A percentile compares a stretch with the other conserved stretches of the same genome.
phyloP scores from a whole-genome alignment of 169 alveolate species.

The Cryptosporidium xiaoi region DNA sequence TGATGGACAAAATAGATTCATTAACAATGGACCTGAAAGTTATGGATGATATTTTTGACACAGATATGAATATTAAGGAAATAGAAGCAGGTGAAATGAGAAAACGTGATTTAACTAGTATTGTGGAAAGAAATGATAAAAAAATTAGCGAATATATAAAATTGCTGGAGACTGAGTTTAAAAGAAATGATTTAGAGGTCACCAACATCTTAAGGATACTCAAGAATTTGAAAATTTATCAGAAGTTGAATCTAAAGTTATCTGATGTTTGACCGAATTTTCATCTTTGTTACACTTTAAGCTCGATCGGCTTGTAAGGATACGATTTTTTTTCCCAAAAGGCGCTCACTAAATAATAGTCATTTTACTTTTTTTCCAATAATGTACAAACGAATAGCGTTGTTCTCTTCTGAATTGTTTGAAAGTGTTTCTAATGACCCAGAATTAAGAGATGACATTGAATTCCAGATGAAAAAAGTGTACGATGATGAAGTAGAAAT shows the following conservation, averaged over 20 bases:
- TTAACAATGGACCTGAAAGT: conserved; percentile 3
- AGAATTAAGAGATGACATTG: neutral
- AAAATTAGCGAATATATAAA: conserved; percentile 14
- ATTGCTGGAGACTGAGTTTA: conserved; percentile 15
- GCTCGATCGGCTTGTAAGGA: no score
- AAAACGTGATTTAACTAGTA: conserved; percentile 2
- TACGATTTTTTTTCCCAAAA: no score
- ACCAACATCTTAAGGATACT: neutral
- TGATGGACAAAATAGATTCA: conserved; percentile 11
- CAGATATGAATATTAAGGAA: conserved; percentile 10
- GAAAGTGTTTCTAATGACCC: neutral
- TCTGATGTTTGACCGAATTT: neutral
- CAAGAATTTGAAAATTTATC: conserved; percentile 37
- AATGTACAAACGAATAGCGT: conserved; percentile 62
- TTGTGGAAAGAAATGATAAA: conserved; percentile 1
- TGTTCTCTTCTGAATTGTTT: conserved; percentile 42
- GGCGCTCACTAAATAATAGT: no score
- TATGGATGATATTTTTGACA: conserved; percentile 20
- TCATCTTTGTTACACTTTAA: neutral
- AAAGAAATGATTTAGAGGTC: neutral
- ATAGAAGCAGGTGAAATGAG: neutral
- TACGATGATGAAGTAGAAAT: conserved; percentile 23
- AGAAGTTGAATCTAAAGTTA: conserved; percentile 9
- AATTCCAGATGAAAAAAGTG: conserved; percentile 25
- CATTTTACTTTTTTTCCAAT: neutral